phyloP scores from a whole-genome alignment of 768 basidiomycete species.

The Mycena kentingensis region DNA sequence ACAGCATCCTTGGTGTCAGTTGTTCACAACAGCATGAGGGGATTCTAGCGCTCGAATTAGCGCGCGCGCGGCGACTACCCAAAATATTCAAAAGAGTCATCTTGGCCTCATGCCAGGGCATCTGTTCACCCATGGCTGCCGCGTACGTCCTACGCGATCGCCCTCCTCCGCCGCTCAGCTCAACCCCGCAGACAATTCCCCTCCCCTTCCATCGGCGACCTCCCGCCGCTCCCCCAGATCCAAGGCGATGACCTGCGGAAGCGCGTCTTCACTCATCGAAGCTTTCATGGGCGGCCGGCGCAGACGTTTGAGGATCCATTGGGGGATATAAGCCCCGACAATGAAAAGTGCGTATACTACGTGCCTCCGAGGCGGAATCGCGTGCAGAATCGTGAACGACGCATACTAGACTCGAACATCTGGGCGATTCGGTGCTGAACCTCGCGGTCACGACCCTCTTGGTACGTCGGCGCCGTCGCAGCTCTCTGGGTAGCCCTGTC shows the following conservation, averaged over 20 bases:
- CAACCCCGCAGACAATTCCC: no score
- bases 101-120: no score
- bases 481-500: background rate
- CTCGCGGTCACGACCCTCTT: slow-evolving; percentile 68
- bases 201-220: slow-evolving; percentile 38
- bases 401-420: slow-evolving; percentile 64
- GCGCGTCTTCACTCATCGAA: slow-evolving; percentile 78
- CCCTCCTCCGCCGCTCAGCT: no score
- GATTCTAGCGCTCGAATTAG: no score
- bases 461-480: slow-evolving; percentile 20
- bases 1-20: no score
- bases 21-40: no score
- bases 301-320: slow-evolving; percentile 76
- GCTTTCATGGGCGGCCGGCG: slow-evolving; percentile 66
- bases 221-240: slow-evolving; percentile 65
- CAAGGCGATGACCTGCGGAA: slow-evolving; percentile 42
- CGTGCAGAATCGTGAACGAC: slow-evolving; percentile 6
- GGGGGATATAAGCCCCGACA: slow-evolving; percentile 76
- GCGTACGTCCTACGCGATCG: no score
- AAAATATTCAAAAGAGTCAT: no score
- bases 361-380: slow-evolving; percentile 4
- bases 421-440: slow-evolving; percentile 75
- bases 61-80: no score
- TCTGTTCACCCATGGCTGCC: no score
- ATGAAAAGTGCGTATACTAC: slow-evolving; percentile 61